Evolutionary conservation across 1,139 yeast species (phyloP).

Genomic region (Blastobotrys buckinghamii): DNA sequence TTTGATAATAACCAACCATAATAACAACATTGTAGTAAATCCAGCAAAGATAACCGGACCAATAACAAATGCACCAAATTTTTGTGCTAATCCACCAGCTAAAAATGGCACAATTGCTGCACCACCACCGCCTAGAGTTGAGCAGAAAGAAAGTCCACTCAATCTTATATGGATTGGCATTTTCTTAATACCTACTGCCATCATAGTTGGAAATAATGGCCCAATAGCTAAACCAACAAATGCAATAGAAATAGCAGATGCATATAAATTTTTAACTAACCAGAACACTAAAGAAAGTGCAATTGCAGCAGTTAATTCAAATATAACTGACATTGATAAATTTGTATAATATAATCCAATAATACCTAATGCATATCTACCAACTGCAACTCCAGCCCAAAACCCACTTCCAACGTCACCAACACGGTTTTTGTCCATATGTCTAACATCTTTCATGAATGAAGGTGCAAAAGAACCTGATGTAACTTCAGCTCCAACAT

Average conservation of each 20-base stretch:
- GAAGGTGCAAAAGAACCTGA: conserved; percentile 68
- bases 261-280: conserved; percentile 22
- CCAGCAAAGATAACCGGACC: conserved; percentile 10
- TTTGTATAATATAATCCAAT: conserved; percentile 19
- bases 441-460: conserved; percentile 49
- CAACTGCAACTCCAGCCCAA: conserved; percentile 64
- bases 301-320: conserved; percentile 17
- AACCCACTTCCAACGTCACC: conserved; percentile 65
- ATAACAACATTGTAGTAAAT: conserved; percentile 6
- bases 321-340: conserved; percentile 18
- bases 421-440: conserved; percentile 39
- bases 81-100: conserved; percentile 24
- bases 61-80: conserved; percentile 18
- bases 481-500: conserved; percentile 63
- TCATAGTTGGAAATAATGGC: conserved; percentile 71
- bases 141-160: conserved; percentile 63
- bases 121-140: conserved; percentile 78
- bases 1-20: conserved; percentile 8
- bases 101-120: conserved; percentile 43
- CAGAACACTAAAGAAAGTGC: conserved; percentile 23
- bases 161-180: conserved; percentile 57
- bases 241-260: conserved; percentile 37
- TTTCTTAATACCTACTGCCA: conserved; percentile 55
- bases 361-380: conserved; percentile 42
- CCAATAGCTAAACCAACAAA: conserved; percentile 63